Conservation (phyloP, 139 green algal genomes). For the Tetraselmis chui region DNA sequence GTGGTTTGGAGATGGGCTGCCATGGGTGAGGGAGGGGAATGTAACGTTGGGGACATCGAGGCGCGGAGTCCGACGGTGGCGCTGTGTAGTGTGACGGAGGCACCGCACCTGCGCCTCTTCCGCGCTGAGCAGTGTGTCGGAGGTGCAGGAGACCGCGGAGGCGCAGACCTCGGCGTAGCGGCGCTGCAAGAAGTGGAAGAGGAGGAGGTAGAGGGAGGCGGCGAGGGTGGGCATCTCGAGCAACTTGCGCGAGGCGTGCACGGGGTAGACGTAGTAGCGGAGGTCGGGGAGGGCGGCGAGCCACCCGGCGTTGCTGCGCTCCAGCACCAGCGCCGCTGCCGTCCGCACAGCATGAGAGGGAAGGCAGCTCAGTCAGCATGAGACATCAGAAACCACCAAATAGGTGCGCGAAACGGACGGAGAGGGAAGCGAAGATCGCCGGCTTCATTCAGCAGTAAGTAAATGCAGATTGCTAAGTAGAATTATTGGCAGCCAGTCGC, state of each 20-base stretch:
- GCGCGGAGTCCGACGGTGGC: no score
- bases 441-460: no score
- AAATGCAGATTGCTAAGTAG: no score
- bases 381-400: neutral
- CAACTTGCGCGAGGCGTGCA: constrained; percentile 7
- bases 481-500: no score
- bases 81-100: no score
- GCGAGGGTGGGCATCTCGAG: constrained; percentile 1
- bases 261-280: constrained; percentile 16
- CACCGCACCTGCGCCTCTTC: constrained; percentile 19
- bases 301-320: constrained; percentile 10
- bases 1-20: no score
- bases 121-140: constrained; percentile 3
- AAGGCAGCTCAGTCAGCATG: neutral
- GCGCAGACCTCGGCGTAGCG: constrained; percentile 10
- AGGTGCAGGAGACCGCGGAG: constrained; percentile 1
- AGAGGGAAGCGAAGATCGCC: no score
- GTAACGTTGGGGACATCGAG: no score
- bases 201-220: constrained; percentile 10
- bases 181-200: constrained; percentile 14
- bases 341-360: neutral
- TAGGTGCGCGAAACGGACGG: no score
- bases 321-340: constrained; percentile 7
- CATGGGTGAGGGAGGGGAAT: no score
- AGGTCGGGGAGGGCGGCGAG: neutral